Evolutionary conservation across 1,284 basidiomycete genomes (phyloP), one percentile per base, ranked within the genome.

Genomic region (Leccinum solheimii): DNA sequence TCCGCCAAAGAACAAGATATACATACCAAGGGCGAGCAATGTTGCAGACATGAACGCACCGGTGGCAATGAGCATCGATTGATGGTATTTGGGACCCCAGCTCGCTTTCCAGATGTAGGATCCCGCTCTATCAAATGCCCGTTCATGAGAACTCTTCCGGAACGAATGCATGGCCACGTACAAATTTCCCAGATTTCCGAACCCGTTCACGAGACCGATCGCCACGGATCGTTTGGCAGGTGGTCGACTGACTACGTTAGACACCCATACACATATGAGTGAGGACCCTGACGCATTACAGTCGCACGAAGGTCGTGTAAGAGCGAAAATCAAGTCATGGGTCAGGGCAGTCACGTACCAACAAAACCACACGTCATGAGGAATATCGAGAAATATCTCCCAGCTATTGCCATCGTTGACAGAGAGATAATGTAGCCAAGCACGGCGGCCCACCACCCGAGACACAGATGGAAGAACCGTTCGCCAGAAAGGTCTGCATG

Each of bases 381-480:
- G 75, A 90, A 90, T 70, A 90, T 75, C 1, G 84, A 80, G 43
- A 91, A 76, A 66, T 91, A 90, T 57, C 88, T 81, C 2, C 79
- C 85, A 1, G 75, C 81, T 6, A 79, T 78, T 5, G 76, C 78
- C 74, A 81, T 80, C 0, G 87, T 88, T 2, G 80, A 81, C 21
- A 87, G 72, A 5, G 81, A 83, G 60, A 90, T 86, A 64, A 89
- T 83, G 66, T 83, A 90, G 0, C 84, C 88, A 8, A 87, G 45
- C 5, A 88, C 83, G 53, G 82, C 81, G 5, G 76, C 80, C 83
- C 83, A 86, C 82, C 81, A 86, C 74, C 55, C 45, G n/a, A 19
- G 2, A 21, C 43, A 32, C 30, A 32, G 11, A 49, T 56, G 55
- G 19, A 56, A 56, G 19, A 48, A 56, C 9, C 55, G 55, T 49